A percentile compares a stretch with the other conserved stretches of the same genome.
These are phyloP conservation scores for Scolecobasidium constrictum DNA, from an alignment of 2,329 filamentous ascomycete genomes.

Conservation along the genomic window DNA sequence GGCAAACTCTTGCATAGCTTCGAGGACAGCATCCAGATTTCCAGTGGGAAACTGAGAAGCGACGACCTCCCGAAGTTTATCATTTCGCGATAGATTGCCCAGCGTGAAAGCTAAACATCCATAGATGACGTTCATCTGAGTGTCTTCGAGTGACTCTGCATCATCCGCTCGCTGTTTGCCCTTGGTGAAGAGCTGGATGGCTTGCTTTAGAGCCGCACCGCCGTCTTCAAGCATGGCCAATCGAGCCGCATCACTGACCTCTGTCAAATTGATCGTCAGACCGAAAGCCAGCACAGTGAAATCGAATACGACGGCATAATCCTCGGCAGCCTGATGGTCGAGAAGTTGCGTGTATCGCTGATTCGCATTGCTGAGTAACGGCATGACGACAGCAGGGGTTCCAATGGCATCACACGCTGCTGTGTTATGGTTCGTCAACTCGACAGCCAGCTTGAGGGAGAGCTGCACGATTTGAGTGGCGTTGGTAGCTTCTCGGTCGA, in stretches of 20 bases:
- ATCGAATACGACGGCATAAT: constrained; percentile 48
- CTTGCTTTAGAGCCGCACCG: constrained; percentile 1
- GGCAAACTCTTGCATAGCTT: constrained; percentile 52
- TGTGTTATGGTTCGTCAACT: constrained; percentile 72
- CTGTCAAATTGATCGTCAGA: constrained; percentile 77
- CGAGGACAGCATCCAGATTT: constrained; percentile 39
- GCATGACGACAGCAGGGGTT: constrained; percentile 36
- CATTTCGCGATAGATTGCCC: constrained; percentile 62
- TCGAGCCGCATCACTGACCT: constrained; percentile 56
- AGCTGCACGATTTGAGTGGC: constrained; percentile 28
- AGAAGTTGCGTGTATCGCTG: constrained; percentile 17
- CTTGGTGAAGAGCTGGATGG: constrained; percentile 39
- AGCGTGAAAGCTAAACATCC: constrained; percentile 80
- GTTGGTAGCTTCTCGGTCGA: constrained; percentile 1
- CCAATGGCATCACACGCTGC: constrained; percentile 60
- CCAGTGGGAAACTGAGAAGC: constrained; percentile 30
- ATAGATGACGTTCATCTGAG: constrained; percentile 69
- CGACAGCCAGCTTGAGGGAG: constrained; percentile 63
- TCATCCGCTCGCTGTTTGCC: constrained; percentile 55
- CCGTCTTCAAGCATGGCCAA: constrained; percentile 12
- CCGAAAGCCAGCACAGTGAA: constrained; percentile 68
- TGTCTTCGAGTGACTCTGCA: constrained; percentile 52
- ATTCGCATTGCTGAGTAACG: constrained; percentile 21
- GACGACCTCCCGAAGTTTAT: constrained; percentile 12
- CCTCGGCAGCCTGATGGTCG: constrained; percentile 29